Conservation (phyloP, 2,329 filamentous ascomycete species). For the Calonectria hongkongensis region DNA sequence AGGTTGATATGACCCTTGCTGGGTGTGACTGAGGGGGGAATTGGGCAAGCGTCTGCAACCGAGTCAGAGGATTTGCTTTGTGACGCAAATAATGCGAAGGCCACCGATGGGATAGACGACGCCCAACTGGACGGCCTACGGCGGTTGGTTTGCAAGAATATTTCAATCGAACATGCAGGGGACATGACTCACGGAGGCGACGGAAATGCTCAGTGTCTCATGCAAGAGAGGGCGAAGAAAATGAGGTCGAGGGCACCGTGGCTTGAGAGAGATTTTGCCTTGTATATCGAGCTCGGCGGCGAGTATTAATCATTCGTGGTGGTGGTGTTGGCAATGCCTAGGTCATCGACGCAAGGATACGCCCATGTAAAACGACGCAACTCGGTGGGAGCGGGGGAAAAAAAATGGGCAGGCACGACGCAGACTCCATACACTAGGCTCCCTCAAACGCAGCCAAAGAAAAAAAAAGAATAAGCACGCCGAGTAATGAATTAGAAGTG, state of each 20-base stretch:
- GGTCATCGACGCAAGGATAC: slow-evolving; percentile 19
- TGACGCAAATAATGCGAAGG: slow-evolving; percentile 13
- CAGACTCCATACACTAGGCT: slow-evolving; percentile 6
- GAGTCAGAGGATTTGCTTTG: slow-evolving; percentile 9
- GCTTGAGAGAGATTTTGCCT: slow-evolving; percentile 30
- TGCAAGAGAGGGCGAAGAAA: neutral
- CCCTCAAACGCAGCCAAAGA: neutral
- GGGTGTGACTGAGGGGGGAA: slow-evolving; percentile 10
- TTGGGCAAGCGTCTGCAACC: slow-evolving; percentile 25
- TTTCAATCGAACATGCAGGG: slow-evolving; percentile 27
- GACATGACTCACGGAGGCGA: slow-evolving; percentile 9
- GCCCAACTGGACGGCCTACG: neutral
- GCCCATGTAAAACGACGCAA: slow-evolving; percentile 17
- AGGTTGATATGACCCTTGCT: slow-evolving; percentile 26
- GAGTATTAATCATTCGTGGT: slow-evolving; percentile 26
- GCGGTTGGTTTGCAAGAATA: slow-evolving; percentile 13
- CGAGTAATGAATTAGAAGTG: slow-evolving; percentile 35
- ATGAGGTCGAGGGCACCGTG: neutral
- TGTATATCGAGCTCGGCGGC: slow-evolving; percentile 7
- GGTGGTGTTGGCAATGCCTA: slow-evolving; percentile 6
- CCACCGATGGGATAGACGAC: slow-evolving; percentile 20
- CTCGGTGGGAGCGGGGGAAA: slow-evolving; percentile 17
- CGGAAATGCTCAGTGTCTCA: neutral
- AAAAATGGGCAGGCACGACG: slow-evolving; percentile 18
- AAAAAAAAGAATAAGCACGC: slow-evolving; percentile 2